Evolutionary conservation across 1,284 basidiomycete species (phyloP).

Genomic region (Rhodotorula sp.): DNA sequence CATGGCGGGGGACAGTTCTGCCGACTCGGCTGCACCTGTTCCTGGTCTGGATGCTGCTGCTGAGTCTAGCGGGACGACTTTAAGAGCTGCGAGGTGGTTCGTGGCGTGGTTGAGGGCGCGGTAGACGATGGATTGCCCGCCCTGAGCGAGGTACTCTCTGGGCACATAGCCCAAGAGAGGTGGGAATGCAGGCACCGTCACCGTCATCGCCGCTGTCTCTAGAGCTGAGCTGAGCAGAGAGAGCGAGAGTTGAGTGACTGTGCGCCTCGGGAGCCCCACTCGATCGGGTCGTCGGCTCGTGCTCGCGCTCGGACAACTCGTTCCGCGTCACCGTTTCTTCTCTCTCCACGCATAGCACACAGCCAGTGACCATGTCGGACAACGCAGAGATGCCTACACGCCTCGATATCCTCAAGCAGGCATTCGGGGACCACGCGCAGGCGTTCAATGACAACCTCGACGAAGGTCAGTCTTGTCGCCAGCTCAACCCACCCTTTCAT

Average conservation of each 20-base stretch:
- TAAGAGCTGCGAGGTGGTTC: constrained; percentile 69
- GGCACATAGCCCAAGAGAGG: constrained; percentile 61
- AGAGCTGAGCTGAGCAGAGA: no score
- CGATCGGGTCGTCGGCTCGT: background rate
- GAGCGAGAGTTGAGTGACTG: background rate
- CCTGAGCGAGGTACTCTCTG: constrained; percentile 72
- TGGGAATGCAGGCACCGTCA: constrained; percentile 8
- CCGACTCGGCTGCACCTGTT: constrained; percentile 37
- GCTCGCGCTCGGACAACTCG: background rate
- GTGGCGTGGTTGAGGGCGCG: constrained; percentile 25
- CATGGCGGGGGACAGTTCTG: constrained; percentile 51
- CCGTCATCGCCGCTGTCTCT: background rate
- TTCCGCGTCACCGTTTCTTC: background rate
- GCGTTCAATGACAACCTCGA: constrained; percentile 32
- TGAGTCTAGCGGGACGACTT: constrained; percentile 61
- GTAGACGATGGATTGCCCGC: constrained; percentile 53
- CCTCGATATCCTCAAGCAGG: constrained; percentile 20
- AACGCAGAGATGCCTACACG: background rate
- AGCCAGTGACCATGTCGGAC: constrained; percentile 7
- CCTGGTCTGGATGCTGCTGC: background rate
- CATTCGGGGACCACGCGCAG: constrained; percentile 22
- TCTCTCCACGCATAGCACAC: background rate
- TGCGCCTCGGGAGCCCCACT: no score
- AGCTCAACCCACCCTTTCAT: background rate
- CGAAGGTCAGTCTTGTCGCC: background rate